Conservation (phyloP, 1,139 yeast species). For the Yamadazyma buinensis region DNA sequence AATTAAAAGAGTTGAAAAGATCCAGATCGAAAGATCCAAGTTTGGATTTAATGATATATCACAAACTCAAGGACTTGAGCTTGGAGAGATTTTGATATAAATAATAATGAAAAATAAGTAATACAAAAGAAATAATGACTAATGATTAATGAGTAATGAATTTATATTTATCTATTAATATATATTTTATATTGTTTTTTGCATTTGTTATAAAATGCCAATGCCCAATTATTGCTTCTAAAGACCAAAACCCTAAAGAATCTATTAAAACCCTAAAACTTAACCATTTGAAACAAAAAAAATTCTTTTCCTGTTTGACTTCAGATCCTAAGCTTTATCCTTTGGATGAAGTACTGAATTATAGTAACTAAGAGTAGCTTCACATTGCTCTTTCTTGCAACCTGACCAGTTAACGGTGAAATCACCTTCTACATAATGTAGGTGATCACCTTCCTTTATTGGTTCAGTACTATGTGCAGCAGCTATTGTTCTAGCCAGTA, state of each 20-base stretch:
- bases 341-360: slow-evolving; percentile 15
- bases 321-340: too few species aligned
- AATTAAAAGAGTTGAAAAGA: slow-evolving; percentile 14
- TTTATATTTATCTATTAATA: background rate
- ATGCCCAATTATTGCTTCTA: too few species aligned
- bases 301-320: too few species aligned
- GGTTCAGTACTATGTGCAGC: slow-evolving; percentile 23
- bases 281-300: too few species aligned
- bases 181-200: too few species aligned
- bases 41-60: slow-evolving; percentile 11
- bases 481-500: slow-evolving; percentile 50
- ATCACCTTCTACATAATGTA: slow-evolving; percentile 57
- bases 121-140: too few species aligned
- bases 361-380: slow-evolving; percentile 40
- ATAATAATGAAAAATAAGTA: background rate
- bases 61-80: slow-evolving; percentile 13
- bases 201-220: too few species aligned
- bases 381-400: slow-evolving; percentile 52
- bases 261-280: too few species aligned
- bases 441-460: slow-evolving; percentile 30
- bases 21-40: slow-evolving; percentile 8
- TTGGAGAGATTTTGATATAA: slow-evolving; percentile 18
- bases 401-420: slow-evolving; percentile 58
- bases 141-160: background rate
- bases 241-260: too few species aligned